phyloP scores from a whole-genome alignment of 2,329 filamentous ascomycete genomes.

The Rachicladosporium sp. region DNA sequence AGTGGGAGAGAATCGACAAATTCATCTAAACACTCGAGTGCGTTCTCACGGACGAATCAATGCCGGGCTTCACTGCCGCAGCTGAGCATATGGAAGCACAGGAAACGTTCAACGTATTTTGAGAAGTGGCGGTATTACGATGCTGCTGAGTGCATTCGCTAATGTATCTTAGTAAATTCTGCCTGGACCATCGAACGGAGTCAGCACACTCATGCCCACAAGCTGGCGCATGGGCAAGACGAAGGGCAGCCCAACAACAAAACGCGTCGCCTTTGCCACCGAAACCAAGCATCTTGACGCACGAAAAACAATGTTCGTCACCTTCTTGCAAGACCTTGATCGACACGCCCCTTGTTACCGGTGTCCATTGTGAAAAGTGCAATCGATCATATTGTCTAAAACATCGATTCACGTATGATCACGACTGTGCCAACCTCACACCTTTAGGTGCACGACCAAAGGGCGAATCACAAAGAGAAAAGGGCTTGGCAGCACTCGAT shows the following conservation, averaged over 20 bases:
- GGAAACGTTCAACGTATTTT: too few relatives aligned
- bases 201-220: slow-evolving; percentile 58
- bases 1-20: too few relatives aligned
- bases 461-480: slow-evolving; percentile 42
- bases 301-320: slow-evolving; percentile 57
- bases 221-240: slow-evolving; percentile 48
- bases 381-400: slow-evolving; percentile 66
- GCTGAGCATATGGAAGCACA: too few relatives aligned
- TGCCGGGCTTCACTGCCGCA: too few relatives aligned
- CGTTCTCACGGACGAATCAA: too few relatives aligned
- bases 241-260: slow-evolving; percentile 27
- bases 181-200: slow-evolving; percentile 87
- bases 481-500: slow-evolving; percentile 61
- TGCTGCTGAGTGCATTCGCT: too few relatives aligned
- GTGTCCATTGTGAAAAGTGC: slow-evolving; percentile 59
- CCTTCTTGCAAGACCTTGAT: slow-evolving; percentile 57
- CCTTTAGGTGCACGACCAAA: slow-evolving; percentile 41
- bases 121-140: too few relatives aligned
- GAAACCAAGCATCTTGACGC: slow-evolving; percentile 45
- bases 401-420: slow-evolving; percentile 65
- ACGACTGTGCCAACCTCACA: slow-evolving; percentile 68
- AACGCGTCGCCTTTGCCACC: slow-evolving; percentile 21
- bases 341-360: slow-evolving; percentile 54
- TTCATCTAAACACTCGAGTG: too few relatives aligned
- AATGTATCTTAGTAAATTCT: slow-evolving; percentile 49